Conservation (phyloP, 2,329 filamentous ascomycete genomes). For the Monilinia fructigena region DNA sequence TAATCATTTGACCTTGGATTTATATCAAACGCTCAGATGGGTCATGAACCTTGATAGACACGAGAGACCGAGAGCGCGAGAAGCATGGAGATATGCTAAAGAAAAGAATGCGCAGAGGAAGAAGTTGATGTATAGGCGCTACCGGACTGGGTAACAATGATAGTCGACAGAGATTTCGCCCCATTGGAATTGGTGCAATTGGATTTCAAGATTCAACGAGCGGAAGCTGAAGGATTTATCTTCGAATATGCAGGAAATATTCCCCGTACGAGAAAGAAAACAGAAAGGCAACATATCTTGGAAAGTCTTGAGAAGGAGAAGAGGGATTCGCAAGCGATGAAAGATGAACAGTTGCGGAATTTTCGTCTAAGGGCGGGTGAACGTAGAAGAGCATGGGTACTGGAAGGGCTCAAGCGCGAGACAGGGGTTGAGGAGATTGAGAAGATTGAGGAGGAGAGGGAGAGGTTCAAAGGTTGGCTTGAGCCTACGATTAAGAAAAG, state of each 20-base stretch:
- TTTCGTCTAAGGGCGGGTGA: too few relatives aligned
- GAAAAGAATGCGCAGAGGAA: not conserved
- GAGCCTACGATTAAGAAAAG: too few relatives aligned
- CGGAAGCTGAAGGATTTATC: slow-evolving; percentile 1
- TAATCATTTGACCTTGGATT: not conserved
- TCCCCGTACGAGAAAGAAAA: not conserved
- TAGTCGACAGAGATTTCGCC: not conserved
- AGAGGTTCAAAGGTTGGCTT: too few relatives aligned
- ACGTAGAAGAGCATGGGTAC: too few relatives aligned
- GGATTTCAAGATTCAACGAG: not conserved
- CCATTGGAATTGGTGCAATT: not conserved
- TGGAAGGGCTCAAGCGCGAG: not conserved
- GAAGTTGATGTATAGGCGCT: slow-evolving; percentile 9
- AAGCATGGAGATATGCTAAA: not conserved
- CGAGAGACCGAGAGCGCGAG: not conserved
- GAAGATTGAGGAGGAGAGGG: not conserved
- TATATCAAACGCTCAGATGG: not conserved
- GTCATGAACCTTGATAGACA: not conserved
- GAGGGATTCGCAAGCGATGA: not conserved
- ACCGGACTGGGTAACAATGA: not conserved
- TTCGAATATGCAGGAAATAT: not conserved
- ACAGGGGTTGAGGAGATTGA: not conserved
- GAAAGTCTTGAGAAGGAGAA: not conserved
- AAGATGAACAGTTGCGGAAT: not conserved
- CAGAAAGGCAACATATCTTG: not conserved